These are phyloP conservation scores for Hypoxylon subgilvum DNA, from an alignment of 495 filamentous ascomycete species.

Conservation along the genomic window DNA sequence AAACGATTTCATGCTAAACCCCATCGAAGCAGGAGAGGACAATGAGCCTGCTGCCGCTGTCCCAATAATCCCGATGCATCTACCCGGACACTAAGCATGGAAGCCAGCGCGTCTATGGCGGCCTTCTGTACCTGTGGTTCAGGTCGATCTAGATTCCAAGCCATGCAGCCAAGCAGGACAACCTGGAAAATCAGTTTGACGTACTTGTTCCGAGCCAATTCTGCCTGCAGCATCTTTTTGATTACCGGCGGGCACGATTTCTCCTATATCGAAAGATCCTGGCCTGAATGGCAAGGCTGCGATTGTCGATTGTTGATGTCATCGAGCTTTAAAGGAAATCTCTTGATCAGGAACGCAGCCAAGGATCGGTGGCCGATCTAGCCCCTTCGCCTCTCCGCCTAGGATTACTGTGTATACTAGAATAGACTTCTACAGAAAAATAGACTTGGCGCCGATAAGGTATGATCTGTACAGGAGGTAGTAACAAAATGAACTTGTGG, in stretches of 20 bases:
- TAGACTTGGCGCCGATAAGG: slow-evolving; percentile 29
- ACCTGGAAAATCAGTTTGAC: slow-evolving; percentile 19
- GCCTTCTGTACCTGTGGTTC: slow-evolving; percentile 11
- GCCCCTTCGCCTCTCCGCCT: slow-evolving; percentile 18
- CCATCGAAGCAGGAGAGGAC: neutral
- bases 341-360: slow-evolving; percentile 17
- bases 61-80: slow-evolving; percentile 9
- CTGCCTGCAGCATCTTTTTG: slow-evolving; percentile 25
- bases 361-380: slow-evolving; percentile 23
- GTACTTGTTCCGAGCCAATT: slow-evolving; percentile 22
- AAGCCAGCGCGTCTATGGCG: slow-evolving; percentile 3
- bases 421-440: too few species aligned
- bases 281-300: slow-evolving; percentile 21
- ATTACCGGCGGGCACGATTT: slow-evolving; percentile 15
- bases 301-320: slow-evolving; percentile 19
- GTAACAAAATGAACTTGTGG: slow-evolving; percentile 4
- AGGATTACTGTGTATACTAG: too few species aligned
- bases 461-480: neutral
- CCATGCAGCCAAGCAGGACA: slow-evolving; percentile 30
- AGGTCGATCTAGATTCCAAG: slow-evolving; percentile 30
- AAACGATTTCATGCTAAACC: neutral
- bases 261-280: slow-evolving; percentile 15
- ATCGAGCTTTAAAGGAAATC: slow-evolving; percentile 9
- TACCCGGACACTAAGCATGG: slow-evolving; percentile 24
- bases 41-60: neutral